phyloP scores from a whole-genome alignment of 768 basidiomycete species.

The Candolleomyces efflorescens region DNA sequence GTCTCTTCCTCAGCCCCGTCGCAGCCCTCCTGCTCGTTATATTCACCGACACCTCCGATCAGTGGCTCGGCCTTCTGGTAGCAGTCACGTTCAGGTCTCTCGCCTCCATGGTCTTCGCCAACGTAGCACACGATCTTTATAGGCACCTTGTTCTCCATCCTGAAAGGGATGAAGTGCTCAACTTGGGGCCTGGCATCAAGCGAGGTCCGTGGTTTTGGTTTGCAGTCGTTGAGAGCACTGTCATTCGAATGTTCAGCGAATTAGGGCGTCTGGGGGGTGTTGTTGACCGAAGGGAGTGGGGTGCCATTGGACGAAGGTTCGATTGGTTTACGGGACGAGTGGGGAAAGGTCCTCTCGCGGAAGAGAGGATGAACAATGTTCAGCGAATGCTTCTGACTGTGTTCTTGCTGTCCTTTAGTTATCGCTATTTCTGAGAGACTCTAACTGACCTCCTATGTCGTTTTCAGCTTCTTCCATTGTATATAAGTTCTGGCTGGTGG shows the following conservation, averaged over 20 bases:
- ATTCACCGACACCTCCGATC: slow-evolving; percentile 9
- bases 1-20: slow-evolving; percentile 1
- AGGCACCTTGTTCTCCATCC: slow-evolving; percentile 42
- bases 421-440: too few species aligned
- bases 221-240: slow-evolving; percentile 45
- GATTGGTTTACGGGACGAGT: slow-evolving; percentile 50
- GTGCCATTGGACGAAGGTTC: slow-evolving; percentile 37
- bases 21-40: slow-evolving; percentile 11
- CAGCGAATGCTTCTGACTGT: slow-evolving; percentile 17
- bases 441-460: too few species aligned
- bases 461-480: too few species aligned
- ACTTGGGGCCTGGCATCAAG: slow-evolving; percentile 24
- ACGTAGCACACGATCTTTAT: slow-evolving; percentile 45
- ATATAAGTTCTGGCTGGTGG: too few species aligned
- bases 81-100: slow-evolving; percentile 19
- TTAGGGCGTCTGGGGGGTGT: slow-evolving; percentile 42
- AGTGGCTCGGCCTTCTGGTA: background rate
- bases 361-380: slow-evolving; percentile 39
- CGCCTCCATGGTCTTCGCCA: slow-evolving; percentile 27
- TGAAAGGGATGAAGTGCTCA: slow-evolving; percentile 26
- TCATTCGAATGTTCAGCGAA: slow-evolving; percentile 50
- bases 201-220: slow-evolving; percentile 29
- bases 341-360: slow-evolving; percentile 35
- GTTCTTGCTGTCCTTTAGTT: background rate
- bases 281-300: slow-evolving; percentile 38